Evolutionary conservation across 257 asterid genomes (phyloP).

Genomic region (Solanum chmielewskii): DNA sequence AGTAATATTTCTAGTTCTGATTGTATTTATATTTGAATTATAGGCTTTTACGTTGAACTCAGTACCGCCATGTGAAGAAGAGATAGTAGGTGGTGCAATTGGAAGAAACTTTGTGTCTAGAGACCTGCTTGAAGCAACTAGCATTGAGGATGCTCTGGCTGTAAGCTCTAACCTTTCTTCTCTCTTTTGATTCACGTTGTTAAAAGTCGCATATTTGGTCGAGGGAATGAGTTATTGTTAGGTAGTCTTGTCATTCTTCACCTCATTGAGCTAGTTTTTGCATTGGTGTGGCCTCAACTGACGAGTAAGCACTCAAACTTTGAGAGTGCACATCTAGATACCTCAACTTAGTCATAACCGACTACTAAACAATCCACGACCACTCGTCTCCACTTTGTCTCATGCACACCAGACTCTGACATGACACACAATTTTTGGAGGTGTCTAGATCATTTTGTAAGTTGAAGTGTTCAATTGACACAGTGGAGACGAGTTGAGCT

Average conservation of each 20-base stretch:
- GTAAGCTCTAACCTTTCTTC: conserved; percentile 21
- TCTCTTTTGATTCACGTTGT: background rate
- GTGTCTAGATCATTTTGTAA: background rate
- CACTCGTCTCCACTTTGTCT: background rate
- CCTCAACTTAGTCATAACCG: background rate
- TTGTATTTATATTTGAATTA: background rate
- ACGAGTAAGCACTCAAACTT: background rate
- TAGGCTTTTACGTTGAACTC: conserved; percentile 84
- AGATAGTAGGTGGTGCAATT: conserved; percentile 59
- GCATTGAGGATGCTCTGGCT: conserved; percentile 57
- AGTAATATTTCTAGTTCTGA: background rate
- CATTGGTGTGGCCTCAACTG: background rate
- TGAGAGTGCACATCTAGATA: background rate
- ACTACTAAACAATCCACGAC: background rate
- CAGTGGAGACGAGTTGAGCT: background rate
- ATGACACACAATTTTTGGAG: background rate
- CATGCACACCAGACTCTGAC: background rate
- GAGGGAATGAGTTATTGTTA: background rate
- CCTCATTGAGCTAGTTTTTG: background rate
- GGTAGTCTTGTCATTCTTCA: background rate
- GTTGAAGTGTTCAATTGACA: background rate
- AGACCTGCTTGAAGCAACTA: conserved; percentile 67
- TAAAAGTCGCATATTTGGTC: background rate
- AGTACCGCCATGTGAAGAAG: conserved; percentile 63
- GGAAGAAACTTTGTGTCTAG: conserved; percentile 80